Conservation (phyloP, 148 eudicot species). For the Pharnaceum exiguum region DNA sequence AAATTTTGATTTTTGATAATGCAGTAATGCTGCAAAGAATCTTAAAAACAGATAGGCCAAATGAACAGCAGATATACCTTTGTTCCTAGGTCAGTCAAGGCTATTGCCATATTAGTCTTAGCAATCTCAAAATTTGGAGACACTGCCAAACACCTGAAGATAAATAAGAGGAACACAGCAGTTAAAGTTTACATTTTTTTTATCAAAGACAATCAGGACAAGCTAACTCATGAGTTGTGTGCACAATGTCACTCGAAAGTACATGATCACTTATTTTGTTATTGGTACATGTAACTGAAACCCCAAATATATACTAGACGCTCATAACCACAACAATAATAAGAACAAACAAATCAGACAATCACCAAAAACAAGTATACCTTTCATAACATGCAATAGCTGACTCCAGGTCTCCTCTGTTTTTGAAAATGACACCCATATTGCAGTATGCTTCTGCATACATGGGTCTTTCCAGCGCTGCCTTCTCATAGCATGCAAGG, state of each 20-base stretch:
- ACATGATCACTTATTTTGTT: neutral
- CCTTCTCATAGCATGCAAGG: constrained; percentile 90
- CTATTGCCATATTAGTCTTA: constrained; percentile 97
- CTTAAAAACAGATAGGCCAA: constrained; percentile 9
- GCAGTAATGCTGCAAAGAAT: neutral
- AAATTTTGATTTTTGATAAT: neutral
- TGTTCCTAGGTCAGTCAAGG: constrained; percentile 95
- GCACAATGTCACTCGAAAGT: neutral
- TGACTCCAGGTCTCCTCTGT: constrained; percentile 90
- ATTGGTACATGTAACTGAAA: neutral
- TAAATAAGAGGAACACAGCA: neutral
- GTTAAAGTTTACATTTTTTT: neutral
- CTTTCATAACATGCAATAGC: constrained; percentile 98
- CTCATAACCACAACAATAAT: neutral
- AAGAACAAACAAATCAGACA: constrained; percentile 5
- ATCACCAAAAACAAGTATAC: constrained; percentile 26
- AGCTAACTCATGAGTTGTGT: neutral
- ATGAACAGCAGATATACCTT: constrained; percentile 48
- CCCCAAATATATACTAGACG: neutral
- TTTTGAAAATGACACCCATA: constrained; percentile 97
- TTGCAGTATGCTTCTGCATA: constrained; percentile 99
- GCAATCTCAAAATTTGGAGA: constrained; percentile 99
- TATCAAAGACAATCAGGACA: neutral
- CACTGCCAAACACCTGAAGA: constrained; percentile 87
- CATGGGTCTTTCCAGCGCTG: constrained; percentile 95